Conservation (phyloP, 129 eudicot genomes). For the sunflower (Helianthus annuus) region DNA sequence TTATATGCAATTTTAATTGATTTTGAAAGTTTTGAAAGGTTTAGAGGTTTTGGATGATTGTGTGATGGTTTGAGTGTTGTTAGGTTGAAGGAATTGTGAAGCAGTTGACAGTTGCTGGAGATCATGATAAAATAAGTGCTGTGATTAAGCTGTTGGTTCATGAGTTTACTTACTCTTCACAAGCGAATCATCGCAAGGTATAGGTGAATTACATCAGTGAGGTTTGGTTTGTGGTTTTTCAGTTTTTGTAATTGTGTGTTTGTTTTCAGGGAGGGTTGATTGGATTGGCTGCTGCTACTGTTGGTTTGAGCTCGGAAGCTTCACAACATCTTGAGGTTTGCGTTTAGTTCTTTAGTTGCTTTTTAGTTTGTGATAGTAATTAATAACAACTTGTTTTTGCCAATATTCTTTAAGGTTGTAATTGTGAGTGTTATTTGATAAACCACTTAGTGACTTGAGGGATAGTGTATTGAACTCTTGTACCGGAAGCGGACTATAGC, state of each 20-base stretch:
- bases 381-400: background rate
- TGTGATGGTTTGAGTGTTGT: slow-evolving; percentile 27
- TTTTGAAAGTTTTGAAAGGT: slow-evolving; percentile 1
- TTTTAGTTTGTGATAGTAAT: background rate
- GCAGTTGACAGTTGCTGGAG: slow-evolving; percentile 68
- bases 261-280: slow-evolving; percentile 83
- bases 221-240: background rate
- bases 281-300: slow-evolving; percentile 98
- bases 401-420: slow-evolving; percentile 5
- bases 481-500: background rate
- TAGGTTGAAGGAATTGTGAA: slow-evolving; percentile 96
- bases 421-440: background rate
- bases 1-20: background rate
- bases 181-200: slow-evolving; percentile 88
- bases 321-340: slow-evolving; percentile 94
- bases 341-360: background rate
- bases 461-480: background rate
- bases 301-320: slow-evolving; percentile 84
- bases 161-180: slow-evolving; percentile 76
- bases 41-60: slow-evolving; percentile 29
- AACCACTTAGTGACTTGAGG: background rate
- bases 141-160: slow-evolving; percentile 70
- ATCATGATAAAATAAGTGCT: slow-evolving; percentile 75
- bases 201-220: background rate
- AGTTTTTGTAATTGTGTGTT: slow-evolving; percentile 7